Conservation (phyloP, 225 moss, liverwort and hornwort genomes). For the Neckera pumila region DNA sequence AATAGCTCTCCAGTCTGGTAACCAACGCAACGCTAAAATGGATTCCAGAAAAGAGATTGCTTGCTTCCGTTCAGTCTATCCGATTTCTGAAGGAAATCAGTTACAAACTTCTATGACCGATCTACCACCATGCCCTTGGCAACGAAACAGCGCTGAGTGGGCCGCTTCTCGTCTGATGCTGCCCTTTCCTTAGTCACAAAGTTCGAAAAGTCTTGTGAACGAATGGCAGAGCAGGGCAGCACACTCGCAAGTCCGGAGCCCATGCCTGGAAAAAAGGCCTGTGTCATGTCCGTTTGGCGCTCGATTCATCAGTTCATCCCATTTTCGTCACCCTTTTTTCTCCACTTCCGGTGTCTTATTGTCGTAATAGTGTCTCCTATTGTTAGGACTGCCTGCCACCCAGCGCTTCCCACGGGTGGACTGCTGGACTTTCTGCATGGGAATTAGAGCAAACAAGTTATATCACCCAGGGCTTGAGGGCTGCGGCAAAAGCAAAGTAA, state of each 20-base stretch:
- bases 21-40: neutral
- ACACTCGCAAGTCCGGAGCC: neutral
- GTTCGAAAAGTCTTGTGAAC: neutral
- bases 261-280: constrained; percentile 3
- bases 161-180: neutral
- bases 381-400: neutral
- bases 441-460: neutral
- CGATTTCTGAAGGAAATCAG: neutral
- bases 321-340: neutral
- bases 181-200: neutral
- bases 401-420: neutral
- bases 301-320: neutral
- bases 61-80: too few species aligned
- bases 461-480: neutral
- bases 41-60: too few species aligned
- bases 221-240: neutral
- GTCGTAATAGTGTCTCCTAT: neutral
- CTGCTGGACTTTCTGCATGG: too few species aligned
- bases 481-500: neutral
- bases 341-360: neutral
- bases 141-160: neutral
- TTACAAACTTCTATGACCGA: neutral
- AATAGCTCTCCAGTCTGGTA: neutral
- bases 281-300: neutral
- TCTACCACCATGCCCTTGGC: neutral